Base-by-base conservation (phyloP, 306 rosid species). In the Prosopis cineraria region DNA sequence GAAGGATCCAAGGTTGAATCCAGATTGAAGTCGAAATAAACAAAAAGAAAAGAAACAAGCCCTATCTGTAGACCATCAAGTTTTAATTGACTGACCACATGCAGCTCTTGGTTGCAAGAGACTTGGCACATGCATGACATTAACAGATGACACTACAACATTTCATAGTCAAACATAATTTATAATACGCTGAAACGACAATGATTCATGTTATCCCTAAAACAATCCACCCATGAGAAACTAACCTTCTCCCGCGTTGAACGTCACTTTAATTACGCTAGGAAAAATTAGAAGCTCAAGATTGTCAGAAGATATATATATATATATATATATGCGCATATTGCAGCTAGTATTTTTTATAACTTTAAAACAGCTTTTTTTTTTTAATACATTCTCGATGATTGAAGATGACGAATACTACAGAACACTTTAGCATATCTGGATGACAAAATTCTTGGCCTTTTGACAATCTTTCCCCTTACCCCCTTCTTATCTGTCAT, bases 371-470 rank as follows among this genome's bases (percentile, higher is more conserved):
- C 63, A 48, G 74, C 30, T 45, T 71, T 75, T 67, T 60, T 63
- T 70, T n/a, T n/a, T n/a, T n/a, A n/a, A n/a, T n/a, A n/a, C n/a
- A 52, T 25, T 44, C 16, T 41, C 67, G 66, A 82, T 80, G 89
- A 82, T 79, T 86, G 58, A 73, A 84, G 85, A 75, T 68, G 81
- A 78, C 52, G 79, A 78, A 80, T 72, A 79, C 76, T 62, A 71
- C 70, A 67, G 56, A 77, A 70, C 79, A 80, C 87, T 85, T 77
- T 56, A 75, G 78, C 75, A 22, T 20, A 68, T 69, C 59, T 72
- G 97, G 96, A 85, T 96, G 94, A 90, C 96, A 88, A 81, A 81
- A 65, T 82, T 78, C 86, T 68, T 67, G 24, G 52, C 73, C 72
- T 68, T 37, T n/a, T 64, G 40, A 37, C 50, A 14, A 9, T 31